Percentiles rank a stretch among this genome's conserved stretches.
Evolutionary conservation across 805 yeast genomes (phyloP).

Genomic region (Cyberlindnera veronae): DNA sequence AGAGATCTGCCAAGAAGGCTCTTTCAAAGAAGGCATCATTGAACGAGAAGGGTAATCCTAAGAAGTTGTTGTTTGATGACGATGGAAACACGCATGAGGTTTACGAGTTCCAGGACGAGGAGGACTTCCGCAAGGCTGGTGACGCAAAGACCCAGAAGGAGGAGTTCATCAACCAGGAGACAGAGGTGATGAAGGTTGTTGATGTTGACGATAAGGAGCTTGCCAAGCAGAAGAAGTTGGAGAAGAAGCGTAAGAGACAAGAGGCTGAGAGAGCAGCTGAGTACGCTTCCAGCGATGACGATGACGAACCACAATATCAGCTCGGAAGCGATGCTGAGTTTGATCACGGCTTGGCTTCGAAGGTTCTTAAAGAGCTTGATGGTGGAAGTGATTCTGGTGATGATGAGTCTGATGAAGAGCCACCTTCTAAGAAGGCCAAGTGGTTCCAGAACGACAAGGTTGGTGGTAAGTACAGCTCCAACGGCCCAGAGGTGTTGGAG

Average conservation of each 20-base stretch:
- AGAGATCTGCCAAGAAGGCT: constrained; percentile 81
- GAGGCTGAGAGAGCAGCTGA: constrained; percentile 60
- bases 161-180: constrained; percentile 63
- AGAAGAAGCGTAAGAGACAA: constrained; percentile 84
- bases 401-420: constrained; percentile 26
- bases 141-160: constrained; percentile 66
- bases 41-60: constrained; percentile 60
- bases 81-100: constrained; percentile 91
- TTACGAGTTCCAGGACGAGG: constrained; percentile 88
- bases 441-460: constrained; percentile 36
- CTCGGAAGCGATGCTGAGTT: constrained; percentile 30
- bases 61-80: constrained; percentile 85
- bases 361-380: constrained; percentile 29
- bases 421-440: constrained; percentile 32
- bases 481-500: constrained; percentile 47
- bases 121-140: constrained; percentile 70
- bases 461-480: constrained; percentile 27
- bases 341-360: constrained; percentile 36
- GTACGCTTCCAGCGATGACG: constrained; percentile 27
- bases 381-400: constrained; percentile 27
- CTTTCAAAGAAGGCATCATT: constrained; percentile 76
- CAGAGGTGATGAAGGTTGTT: constrained; percentile 61
- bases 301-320: background rate
- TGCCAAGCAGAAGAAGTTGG: constrained; percentile 75
- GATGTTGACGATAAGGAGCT: constrained; percentile 76